Evolutionary conservation across 1,284 basidiomycete species (phyloP).

Genomic region (Papiliotrema fonsecae): DNA sequence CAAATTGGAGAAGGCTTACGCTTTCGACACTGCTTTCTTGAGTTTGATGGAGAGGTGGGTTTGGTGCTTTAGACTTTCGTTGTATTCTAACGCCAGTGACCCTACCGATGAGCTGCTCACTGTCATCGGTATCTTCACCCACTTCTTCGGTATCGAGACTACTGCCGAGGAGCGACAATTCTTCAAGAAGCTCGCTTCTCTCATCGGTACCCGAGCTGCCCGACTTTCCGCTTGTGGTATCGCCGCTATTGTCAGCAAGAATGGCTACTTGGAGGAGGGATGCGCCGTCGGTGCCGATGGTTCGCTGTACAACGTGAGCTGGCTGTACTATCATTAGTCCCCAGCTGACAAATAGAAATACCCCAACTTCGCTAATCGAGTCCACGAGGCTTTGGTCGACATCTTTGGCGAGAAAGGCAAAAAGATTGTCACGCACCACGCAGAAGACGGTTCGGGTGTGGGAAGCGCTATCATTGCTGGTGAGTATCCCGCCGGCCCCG

Average conservation of each 20-base stretch:
- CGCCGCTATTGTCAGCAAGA: slow-evolving; percentile 87
- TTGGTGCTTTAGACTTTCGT: background rate
- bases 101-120: slow-evolving; percentile 96
- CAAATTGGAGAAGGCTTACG: slow-evolving; percentile 89
- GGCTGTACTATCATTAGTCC: background rate
- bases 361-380: slow-evolving; percentile 80
- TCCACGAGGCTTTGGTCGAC: slow-evolving; percentile 82
- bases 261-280: slow-evolving; percentile 75
- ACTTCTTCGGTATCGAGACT: slow-evolving; percentile 91
- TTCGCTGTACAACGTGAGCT: slow-evolving; percentile 74
- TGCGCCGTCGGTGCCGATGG: slow-evolving; percentile 89
- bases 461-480: slow-evolving; percentile 94
- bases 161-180: slow-evolving; percentile 90
- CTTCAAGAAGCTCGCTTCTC: slow-evolving; percentile 83
- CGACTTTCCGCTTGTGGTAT: slow-evolving; percentile 87
- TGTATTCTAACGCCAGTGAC: slow-evolving; percentile 57
- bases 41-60: slow-evolving; percentile 86
- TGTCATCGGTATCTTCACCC: slow-evolving; percentile 91
- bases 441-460: slow-evolving; percentile 91
- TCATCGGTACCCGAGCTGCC: slow-evolving; percentile 85
- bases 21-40: slow-evolving; percentile 93
- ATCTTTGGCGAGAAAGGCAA: slow-evolving; percentile 90
- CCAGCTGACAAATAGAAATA: slow-evolving; percentile 66
- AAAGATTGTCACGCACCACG: slow-evolving; percentile 82
- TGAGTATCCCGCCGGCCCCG: slow-evolving; percentile 40